Base-by-base conservation (phyloP, 2,329 filamentous ascomycete genomes). In the Alternaria ventricosa region DNA sequence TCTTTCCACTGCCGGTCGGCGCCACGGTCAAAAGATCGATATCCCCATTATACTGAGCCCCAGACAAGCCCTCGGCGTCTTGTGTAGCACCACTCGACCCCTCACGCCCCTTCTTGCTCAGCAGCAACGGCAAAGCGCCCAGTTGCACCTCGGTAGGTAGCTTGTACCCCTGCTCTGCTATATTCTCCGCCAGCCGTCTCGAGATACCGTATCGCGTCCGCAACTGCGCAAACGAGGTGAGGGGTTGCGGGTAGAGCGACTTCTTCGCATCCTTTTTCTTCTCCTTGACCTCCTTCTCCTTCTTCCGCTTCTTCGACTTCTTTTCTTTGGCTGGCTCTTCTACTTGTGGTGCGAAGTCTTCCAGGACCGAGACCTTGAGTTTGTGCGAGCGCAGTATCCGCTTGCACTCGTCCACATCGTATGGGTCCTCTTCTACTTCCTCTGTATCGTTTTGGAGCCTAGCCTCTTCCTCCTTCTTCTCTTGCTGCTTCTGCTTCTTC, bases 1-100 rank as follows among this genome's bases (percentile, higher is more conserved):
- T 99, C 84, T 99, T 99, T 47, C 96, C 96, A 78, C 95, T 98
- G 23, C 96, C 96, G 0, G 96, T 99, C 1, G 96, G 96, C 4
- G 96, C 96, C 46, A 98, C 89, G 0, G 93, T 92, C 66, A 99
- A 81, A 43, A 99, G 88, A 82, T 99, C 90, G 5, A 95, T 83
- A 12, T 84, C 82, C 5, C 75, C 72, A 33, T 67, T 71, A 44
- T 74, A 70, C 30, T 68, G 70, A 13, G 60, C 67, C 8, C 70
- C 75, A 45, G 69, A 69, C 3, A 65, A 57, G 41, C 44, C 60
- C 36, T 66, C 65, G 10, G 27, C 44, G 3, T 89, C 80, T 1
- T 87, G 87, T 60, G 79, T 22, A 23, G 13, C 43, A 6, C 15
- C 55, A 3, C 45, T 58, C 18, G 51, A 33, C 5, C 18, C 27